Evolutionary conservation across 176 grass and related monocot genomes (phyloP), one percentile per base, ranked within the genome.

Genomic region (Avena sativa): DNA sequence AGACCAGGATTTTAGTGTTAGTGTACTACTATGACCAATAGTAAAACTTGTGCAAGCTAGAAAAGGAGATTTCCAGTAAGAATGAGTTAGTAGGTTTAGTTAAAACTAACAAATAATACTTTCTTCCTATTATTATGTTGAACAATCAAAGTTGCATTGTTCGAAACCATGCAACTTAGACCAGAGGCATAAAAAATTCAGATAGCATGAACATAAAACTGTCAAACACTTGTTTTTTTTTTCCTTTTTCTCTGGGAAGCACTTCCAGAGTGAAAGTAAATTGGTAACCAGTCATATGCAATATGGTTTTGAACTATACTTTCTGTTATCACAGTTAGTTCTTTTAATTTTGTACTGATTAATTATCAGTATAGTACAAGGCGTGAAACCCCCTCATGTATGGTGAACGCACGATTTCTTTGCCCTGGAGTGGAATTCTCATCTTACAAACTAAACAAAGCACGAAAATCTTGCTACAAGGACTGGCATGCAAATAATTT

Each of bases 91-190:
- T 60, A 58, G 12, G 34, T 73, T 63, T 60, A 65, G 78, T 49
- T 49, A 81, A 48, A 19, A 62, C 30, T 46, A 46, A 0, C 0
- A 15, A 59, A 15, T 14, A 2, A 19, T 7, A 65, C n/a, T 43
- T 25, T 72, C n/a, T 25, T 82, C 55, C 55, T 30, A 49, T 60
- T 30, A 84, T 63, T 21, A 84, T 85, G 25, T 36, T 85, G 53
- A 30, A 36, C 4, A 85, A 63, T 15, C 20, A 36, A 21, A 44
- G 13, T 1, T 74, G 26, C 3, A 47, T 28, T 50, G 19, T 71
- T 69, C 38, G 8, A 21, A 70, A 59, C 9, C 74, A 28, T 67
- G 36, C 21, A 66, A 48, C 17, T 58, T 49, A n/a, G 7, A 76
- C 12, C 3, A 88, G 59, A n/a, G 51, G 13, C 58, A 55, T 14